Conservation (phyloP, 441 rosid genomes). For the Rhodomyrtus psidioides region DNA sequence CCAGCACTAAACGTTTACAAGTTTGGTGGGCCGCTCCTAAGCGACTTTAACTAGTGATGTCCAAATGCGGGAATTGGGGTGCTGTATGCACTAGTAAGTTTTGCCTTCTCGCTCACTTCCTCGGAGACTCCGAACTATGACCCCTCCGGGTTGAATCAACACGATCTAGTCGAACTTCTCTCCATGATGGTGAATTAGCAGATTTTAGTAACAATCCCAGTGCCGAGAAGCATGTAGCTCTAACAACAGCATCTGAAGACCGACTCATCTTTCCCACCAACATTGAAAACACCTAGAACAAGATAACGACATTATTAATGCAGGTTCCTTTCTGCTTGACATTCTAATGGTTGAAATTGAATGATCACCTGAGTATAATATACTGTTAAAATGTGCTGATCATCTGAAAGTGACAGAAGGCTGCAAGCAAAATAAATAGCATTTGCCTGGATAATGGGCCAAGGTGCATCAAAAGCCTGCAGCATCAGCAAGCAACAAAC, state of each 20-base stretch:
- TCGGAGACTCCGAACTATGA: constrained; percentile 24
- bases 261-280: constrained; percentile 82
- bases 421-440: constrained; percentile 85
- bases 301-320: neutral
- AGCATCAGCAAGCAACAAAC: constrained; percentile 6
- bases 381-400: constrained; percentile 59
- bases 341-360: neutral
- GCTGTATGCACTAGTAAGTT: neutral
- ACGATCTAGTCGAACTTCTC: constrained; percentile 55
- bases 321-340: neutral
- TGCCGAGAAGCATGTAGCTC: constrained; percentile 82
- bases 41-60: neutral
- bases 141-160: constrained; percentile 33
- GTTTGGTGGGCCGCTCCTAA: neutral
- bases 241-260: constrained; percentile 73
- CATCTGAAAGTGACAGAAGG: constrained; percentile 76
- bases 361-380: constrained; percentile 64
- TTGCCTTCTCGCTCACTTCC: constrained; percentile 1
- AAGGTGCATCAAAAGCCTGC: constrained; percentile 97
- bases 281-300: constrained; percentile 61
- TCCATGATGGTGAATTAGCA: constrained; percentile 52
- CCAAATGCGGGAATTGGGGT: neutral
- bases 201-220: constrained; percentile 77
- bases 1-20: neutral
- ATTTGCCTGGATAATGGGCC: constrained; percentile 94